Percentiles rank a stretch among this genome's conserved stretches.
These are phyloP conservation scores for Ustilago tritici DNA, from an alignment of 1,284 basidiomycete genomes.

Conservation along the genomic window DNA sequence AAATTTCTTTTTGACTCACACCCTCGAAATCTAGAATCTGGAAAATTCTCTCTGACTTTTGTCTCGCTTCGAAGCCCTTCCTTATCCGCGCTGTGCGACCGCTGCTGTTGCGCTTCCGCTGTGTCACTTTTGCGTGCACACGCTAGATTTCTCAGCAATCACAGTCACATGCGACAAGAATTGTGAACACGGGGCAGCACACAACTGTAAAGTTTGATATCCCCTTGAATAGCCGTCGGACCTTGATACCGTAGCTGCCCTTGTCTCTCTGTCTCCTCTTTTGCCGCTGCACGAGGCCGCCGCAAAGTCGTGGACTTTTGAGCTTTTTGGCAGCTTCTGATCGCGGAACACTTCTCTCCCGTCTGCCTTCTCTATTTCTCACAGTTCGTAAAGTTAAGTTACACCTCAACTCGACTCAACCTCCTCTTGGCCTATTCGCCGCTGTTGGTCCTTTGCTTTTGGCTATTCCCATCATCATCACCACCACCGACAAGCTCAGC, in stretches of 20 bases:
- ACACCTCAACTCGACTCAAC: background rate
- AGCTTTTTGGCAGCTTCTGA: constrained; percentile 5
- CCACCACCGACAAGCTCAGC: background rate
- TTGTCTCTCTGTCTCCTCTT: background rate
- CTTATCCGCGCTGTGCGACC: background rate
- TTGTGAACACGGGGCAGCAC: background rate
- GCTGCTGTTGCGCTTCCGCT: background rate
- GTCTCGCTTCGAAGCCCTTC: background rate
- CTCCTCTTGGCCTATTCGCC: background rate
- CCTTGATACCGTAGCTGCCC: background rate
- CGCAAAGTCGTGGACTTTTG: background rate
- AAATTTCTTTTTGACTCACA: background rate
- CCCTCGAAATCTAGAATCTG: constrained; percentile 6
- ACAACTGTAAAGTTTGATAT: background rate
- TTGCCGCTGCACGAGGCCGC: background rate
- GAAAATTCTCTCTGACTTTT: background rate
- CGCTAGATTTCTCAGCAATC: constrained; percentile 2
- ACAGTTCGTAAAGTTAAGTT: constrained; percentile 4
- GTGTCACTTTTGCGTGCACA: background rate
- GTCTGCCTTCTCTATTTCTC: background rate
- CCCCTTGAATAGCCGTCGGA: background rate
- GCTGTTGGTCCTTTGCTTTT: background rate
- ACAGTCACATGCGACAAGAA: constrained; percentile 1
- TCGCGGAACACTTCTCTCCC: background rate
- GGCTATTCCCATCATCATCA: background rate